These are phyloP conservation scores for Sarcomyxa edulis DNA, from an alignment of 768 basidiomycete genomes.

Conservation along the genomic window DNA sequence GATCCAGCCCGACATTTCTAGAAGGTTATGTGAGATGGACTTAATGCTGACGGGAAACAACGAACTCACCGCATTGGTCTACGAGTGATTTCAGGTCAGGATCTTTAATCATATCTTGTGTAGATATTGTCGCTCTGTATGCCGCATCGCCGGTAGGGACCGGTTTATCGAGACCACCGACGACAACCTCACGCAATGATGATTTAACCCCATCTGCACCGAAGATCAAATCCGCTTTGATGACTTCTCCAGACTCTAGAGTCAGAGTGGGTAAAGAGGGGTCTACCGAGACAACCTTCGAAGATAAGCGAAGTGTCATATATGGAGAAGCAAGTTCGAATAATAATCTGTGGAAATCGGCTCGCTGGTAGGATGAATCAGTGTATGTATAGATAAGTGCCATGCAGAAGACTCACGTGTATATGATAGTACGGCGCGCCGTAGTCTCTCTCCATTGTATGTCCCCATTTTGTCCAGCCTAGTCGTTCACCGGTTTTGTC, in stretches of 20 bases:
- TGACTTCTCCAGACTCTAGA: constrained; percentile 35
- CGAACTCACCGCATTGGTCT: no score
- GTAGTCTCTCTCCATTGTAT: constrained; percentile 20
- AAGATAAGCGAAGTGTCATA: constrained; percentile 28
- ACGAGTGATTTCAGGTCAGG: constrained; percentile 46
- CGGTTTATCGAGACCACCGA: constrained; percentile 40
- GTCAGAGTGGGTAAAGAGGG: constrained; percentile 23
- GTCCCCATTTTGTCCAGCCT: constrained; percentile 19
- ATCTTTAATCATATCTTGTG: constrained; percentile 39
- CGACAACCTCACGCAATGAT: constrained; percentile 36
- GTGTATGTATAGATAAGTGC: constrained; percentile 10
- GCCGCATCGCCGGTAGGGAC: constrained; percentile 60
- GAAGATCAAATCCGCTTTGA: constrained; percentile 21
- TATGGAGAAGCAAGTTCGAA: constrained; percentile 28
- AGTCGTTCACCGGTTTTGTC: constrained; percentile 23
- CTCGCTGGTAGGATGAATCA: no score
- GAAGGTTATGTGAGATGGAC: no score
- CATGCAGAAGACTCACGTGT: constrained; percentile 19
- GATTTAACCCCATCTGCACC: constrained; percentile 12
- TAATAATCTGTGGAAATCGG: constrained; percentile 40
- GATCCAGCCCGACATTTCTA: constrained; percentile 58
- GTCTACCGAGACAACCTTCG: constrained; percentile 26
- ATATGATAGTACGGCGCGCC: constrained; percentile 29
- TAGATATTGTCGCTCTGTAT: constrained; percentile 49
- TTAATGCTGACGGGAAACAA: no score